Evolutionary conservation across 2,329 filamentous ascomycete genomes (phyloP).

Genomic region (Sporothrix schenckii): DNA sequence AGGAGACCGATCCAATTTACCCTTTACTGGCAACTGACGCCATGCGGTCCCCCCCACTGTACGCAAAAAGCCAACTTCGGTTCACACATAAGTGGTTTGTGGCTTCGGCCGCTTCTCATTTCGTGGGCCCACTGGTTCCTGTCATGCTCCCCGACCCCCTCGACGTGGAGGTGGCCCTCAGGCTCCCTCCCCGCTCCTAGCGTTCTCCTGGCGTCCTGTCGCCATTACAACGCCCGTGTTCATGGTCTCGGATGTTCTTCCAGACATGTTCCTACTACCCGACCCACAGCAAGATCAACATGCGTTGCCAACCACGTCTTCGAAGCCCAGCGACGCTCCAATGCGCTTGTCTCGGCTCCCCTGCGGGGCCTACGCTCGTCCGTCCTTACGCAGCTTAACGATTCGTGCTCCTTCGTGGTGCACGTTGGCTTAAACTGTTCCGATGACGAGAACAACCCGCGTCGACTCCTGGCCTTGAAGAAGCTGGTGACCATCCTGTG

Average conservation of each 20-base stretch:
- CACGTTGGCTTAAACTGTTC: slow-evolving; percentile 10
- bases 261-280: background rate
- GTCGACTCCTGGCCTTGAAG: slow-evolving; percentile 18
- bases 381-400: background rate
- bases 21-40: background rate
- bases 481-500: slow-evolving; percentile 20
- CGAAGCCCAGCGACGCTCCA: background rate
- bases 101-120: background rate
- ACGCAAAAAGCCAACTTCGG: background rate
- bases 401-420: slow-evolving; percentile 20
- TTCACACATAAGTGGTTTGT: slow-evolving; percentile 6
- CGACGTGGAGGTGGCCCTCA: background rate
- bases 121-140: background rate
- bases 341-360: background rate
- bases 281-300: background rate
- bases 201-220: slow-evolving; percentile 9
- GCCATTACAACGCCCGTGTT: background rate
- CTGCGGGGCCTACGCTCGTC: background rate
- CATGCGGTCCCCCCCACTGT: too few species aligned
- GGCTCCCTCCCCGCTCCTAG: background rate
- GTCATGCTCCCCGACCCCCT: background rate
- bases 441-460: background rate
- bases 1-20: background rate
- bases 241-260: background rate
- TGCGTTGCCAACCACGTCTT: background rate